A percentile compares a stretch with the other conserved stretches of the same genome.
These are phyloP conservation scores for Beauveria brongniartii DNA, from an alignment of 2,329 filamentous ascomycete species.

Conservation along the genomic window DNA sequence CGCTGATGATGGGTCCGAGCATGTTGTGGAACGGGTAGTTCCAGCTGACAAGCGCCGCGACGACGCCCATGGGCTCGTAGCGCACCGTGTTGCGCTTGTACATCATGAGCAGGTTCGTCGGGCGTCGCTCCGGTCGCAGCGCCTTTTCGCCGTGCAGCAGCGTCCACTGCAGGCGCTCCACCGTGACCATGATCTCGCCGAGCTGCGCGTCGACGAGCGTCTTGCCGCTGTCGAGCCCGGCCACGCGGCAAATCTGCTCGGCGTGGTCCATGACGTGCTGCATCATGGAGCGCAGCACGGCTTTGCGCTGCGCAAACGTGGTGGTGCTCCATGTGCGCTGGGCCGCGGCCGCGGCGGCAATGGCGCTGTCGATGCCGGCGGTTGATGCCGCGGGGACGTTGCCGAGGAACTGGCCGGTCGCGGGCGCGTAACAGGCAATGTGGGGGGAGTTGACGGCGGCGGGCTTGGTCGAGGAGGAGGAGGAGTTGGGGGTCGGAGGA, in stretches of 20 bases:
- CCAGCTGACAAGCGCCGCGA: slow-evolving; percentile 90
- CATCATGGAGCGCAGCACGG: slow-evolving; percentile 73
- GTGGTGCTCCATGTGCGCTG: slow-evolving; percentile 73
- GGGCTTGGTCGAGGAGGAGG: slow-evolving; percentile 47
- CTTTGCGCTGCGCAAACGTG: slow-evolving; percentile 66
- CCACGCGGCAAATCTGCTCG: slow-evolving; percentile 74
- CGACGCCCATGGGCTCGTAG: slow-evolving; percentile 89
- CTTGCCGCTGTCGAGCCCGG: slow-evolving; percentile 90
- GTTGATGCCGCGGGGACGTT: slow-evolving; percentile 68
- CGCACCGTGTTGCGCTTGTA: slow-evolving; percentile 88
- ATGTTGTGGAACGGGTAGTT: slow-evolving; percentile 97
- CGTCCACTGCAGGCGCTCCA: slow-evolving; percentile 92
- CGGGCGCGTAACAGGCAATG: slow-evolving; percentile 82
- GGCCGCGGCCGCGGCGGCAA: slow-evolving; percentile 64
- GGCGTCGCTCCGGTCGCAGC: slow-evolving; percentile 60
- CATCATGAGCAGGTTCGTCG: slow-evolving; percentile 86
- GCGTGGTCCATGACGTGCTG: slow-evolving; percentile 83
- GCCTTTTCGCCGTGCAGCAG: slow-evolving; percentile 82
- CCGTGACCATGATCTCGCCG: slow-evolving; percentile 89
- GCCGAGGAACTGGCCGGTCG: slow-evolving; percentile 78
- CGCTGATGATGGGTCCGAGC: slow-evolving; percentile 81
- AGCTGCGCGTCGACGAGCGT: slow-evolving; percentile 90
- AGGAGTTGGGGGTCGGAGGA: slow-evolving; percentile 48
- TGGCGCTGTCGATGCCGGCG: slow-evolving; percentile 68
- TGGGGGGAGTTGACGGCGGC: slow-evolving; percentile 54